phyloP scores from a whole-genome alignment of 169 alveolate species.

The Plasmodium gallinaceum region DNA sequence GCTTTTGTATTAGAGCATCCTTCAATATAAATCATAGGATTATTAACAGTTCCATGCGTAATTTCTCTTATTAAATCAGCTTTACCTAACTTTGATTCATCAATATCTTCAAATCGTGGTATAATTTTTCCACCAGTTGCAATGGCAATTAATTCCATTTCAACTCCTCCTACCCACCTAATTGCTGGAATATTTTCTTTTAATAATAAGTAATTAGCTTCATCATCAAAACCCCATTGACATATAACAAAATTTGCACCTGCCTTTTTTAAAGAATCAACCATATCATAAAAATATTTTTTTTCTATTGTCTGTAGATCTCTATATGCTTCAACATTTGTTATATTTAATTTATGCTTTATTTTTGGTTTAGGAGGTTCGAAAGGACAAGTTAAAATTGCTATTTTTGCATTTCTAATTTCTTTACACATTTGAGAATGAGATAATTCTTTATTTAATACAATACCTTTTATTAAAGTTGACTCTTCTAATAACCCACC shows the following conservation, averaged over 20 bases:
- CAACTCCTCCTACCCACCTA: constrained; percentile 99
- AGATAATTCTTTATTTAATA: constrained; percentile 98
- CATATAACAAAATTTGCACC: constrained; percentile 98
- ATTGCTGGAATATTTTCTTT: constrained; percentile 95
- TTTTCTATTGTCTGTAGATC: constrained; percentile 92
- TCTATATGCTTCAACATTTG: constrained; percentile 96
- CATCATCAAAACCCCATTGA: constrained; percentile 99
- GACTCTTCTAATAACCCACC: constrained; percentile 98
- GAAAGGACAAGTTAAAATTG: constrained; percentile 98
- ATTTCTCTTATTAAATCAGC: constrained; percentile 95
- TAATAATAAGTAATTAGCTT: constrained; percentile 94
- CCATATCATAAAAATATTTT: constrained; percentile 96
- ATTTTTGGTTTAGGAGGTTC: constrained; percentile 99
- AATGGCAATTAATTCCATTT: constrained; percentile 98
- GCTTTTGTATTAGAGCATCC: constrained; percentile 95
- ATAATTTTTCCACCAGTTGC: constrained; percentile 99
- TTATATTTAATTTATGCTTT: constrained; percentile 98
- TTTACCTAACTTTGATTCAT: constrained; percentile 95
- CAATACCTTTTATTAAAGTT: constrained; percentile 95
- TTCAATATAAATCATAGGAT: constrained; percentile 95
- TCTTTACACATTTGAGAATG: constrained; percentile 99
- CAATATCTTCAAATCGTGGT: constrained; percentile 96
- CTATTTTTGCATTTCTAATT: constrained; percentile 95
- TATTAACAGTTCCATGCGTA: constrained; percentile 96
- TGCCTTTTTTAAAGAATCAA: constrained; percentile 93